Percentiles rank a stretch among this genome's conserved stretches.
Evolutionary conservation across 495 filamentous ascomycete genomes (phyloP).

Genomic region (Podospora pseudopauciseta): DNA sequence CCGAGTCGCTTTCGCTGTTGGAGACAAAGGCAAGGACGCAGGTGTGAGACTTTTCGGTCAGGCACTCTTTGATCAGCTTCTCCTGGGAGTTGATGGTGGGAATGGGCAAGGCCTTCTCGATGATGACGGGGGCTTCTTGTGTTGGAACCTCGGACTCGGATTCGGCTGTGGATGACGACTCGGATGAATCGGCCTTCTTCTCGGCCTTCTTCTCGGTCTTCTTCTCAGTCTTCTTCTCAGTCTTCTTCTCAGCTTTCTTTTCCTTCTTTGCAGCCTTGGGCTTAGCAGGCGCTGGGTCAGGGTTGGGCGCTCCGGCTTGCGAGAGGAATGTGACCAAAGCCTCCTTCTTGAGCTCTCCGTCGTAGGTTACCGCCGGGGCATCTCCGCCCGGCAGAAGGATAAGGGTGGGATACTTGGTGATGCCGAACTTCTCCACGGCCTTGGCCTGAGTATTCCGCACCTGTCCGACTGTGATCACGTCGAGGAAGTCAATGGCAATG

Average conservation of each 20-base stretch:
- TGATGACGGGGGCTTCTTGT: conserved; percentile 42
- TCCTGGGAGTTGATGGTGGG: conserved; percentile 45
- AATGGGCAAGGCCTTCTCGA: conserved; percentile 55
- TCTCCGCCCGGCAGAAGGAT: conserved; percentile 73
- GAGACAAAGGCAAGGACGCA: conserved; percentile 83
- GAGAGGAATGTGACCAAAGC: conserved; percentile 79
- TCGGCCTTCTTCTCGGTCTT: conserved; percentile 39
- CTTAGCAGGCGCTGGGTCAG: conserved; percentile 54
- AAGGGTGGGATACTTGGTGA: conserved; percentile 74
- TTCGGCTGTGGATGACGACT: conserved; percentile 32
- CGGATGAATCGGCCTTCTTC: conserved; percentile 31
- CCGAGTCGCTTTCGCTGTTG: conserved; percentile 48
- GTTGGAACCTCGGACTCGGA: conserved; percentile 36
- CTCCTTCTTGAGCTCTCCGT: conserved; percentile 83
- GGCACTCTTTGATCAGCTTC: conserved; percentile 64
- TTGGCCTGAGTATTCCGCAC: conserved; percentile 76
- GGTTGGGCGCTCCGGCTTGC: conserved; percentile 72
- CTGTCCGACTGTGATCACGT: conserved; percentile 75
- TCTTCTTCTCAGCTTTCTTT: conserved; percentile 16
- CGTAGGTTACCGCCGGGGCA: conserved; percentile 66
- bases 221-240: conserved; percentile 45
- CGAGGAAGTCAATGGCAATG: conserved; percentile 89
- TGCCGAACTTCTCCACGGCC: conserved; percentile 68
- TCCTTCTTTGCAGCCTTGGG: conserved; percentile 50
- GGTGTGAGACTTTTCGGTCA: conserved; percentile 71